Base-by-base conservation (phyloP, 176 grass and related monocot species). In the Phoenix roebelenii region DNA sequence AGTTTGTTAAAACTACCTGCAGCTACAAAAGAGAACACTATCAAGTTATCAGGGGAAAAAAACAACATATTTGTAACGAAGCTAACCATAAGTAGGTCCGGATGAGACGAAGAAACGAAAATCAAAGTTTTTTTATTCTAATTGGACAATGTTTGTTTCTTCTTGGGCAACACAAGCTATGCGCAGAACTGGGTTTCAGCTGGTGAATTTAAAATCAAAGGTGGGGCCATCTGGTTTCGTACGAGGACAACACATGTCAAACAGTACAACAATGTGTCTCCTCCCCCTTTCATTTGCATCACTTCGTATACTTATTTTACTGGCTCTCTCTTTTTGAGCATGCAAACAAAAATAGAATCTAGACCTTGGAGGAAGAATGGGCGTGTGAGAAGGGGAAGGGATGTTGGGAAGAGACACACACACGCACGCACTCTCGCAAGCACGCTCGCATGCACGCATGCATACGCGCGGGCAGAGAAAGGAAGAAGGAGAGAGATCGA, bases 261-360 rank as follows among this genome's bases (percentile, higher is more conserved):
- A 28, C 58, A 60, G 35, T n/a, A 26, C 16, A 60, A 19, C 58
- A 39, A 7, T 60, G 25, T 60, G 58, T 19, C 25, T 35, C 17
- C 58, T 60, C 28, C 29, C 58, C 58, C 58, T 60, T 60, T 26
- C 58, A 60, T 60, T 39, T 60, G 58, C 16, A 60, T 35, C 26
- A 24, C 25, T 56, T 23, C 14, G 18, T 56, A n/a, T 39, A 19
- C 26, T 60, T 60, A 60, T 60, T 60, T n/a, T 60, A 60, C 16
- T 60, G 58, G 39, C 30, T 18, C 58, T n/a, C 14, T 28, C 58
- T 60, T 60, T 60, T n/a, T 60, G 15, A 60, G 58, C 58, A 60
- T 60, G 26, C 58, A 5, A 60, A 35, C 58, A 60, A 60, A 60
- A 60, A 39, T 60, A 39, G 58, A n/a, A 60, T 39, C 58, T 39